These are phyloP conservation scores for Tetrapisispora phaffii DNA, from an alignment of 805 yeast genomes.

Conservation along the genomic window DNA sequence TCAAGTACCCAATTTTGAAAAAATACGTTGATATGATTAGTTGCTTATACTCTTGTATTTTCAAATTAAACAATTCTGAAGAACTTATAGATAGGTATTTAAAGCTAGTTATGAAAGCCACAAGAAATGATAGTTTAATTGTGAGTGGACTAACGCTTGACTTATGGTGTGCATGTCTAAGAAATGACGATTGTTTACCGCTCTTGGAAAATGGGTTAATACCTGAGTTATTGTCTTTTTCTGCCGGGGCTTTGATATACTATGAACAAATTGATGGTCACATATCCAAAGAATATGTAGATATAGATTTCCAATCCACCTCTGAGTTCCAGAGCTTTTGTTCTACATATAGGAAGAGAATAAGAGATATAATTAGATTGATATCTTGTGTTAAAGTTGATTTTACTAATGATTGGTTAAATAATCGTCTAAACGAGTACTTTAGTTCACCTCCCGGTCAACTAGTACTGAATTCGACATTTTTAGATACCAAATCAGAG, in stretches of 20 bases:
- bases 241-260: constrained; percentile 69
- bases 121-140: constrained; percentile 76
- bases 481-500: constrained; percentile 48
- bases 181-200: constrained; percentile 62
- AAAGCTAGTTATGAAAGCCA: constrained; percentile 66
- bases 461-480: constrained; percentile 45
- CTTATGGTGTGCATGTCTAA: constrained; percentile 85
- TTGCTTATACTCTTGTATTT: constrained; percentile 38
- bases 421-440: constrained; percentile 57
- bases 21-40: constrained; percentile 84
- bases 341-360: constrained; percentile 67
- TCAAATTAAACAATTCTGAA: constrained; percentile 41
- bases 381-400: constrained; percentile 79
- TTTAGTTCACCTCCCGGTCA: constrained; percentile 64
- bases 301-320: constrained; percentile 79
- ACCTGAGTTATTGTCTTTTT: constrained; percentile 60
- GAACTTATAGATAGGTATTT: constrained; percentile 59
- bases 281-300: constrained; percentile 54
- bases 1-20: constrained; percentile 68
- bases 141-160: constrained; percentile 84
- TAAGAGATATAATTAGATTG: constrained; percentile 85
- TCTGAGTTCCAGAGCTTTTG: constrained; percentile 73
- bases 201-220: constrained; percentile 38
- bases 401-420: constrained; percentile 75
- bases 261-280: constrained; percentile 62